Evolutionary conservation across 2,329 filamentous ascomycete species (phyloP).

Genomic region (Alternaria panax): DNA sequence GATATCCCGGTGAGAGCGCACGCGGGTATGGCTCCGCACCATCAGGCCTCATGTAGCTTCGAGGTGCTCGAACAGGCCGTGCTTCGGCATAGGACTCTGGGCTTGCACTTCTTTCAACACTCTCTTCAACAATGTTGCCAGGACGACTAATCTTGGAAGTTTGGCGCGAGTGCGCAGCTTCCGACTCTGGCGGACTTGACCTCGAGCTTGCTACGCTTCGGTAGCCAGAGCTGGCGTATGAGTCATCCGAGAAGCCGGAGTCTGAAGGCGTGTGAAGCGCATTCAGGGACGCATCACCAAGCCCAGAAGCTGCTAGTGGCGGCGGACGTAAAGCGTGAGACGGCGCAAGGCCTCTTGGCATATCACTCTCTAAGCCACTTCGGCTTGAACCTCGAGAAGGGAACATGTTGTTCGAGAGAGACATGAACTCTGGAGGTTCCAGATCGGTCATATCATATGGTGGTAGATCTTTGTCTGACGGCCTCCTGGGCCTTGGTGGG

Average conservation of each 20-base stretch:
- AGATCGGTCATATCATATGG: constrained; percentile 30
- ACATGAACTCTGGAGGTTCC: constrained; percentile 25
- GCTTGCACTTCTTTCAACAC: constrained; percentile 35
- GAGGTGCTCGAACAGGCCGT: constrained; percentile 27
- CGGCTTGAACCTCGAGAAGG: constrained; percentile 35
- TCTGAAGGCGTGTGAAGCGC: constrained; percentile 50
- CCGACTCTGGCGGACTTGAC: constrained; percentile 50
- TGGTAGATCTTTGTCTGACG: constrained; percentile 38
- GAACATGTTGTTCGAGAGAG: constrained; percentile 29
- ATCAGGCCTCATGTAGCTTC: constrained; percentile 30
- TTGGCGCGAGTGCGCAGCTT: constrained; percentile 43
- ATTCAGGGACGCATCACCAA: constrained; percentile 35
- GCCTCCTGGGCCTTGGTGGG: constrained; percentile 32
- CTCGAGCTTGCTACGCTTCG: constrained; percentile 47
- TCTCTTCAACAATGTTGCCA: constrained; percentile 35
- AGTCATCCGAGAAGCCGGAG: constrained; percentile 51
- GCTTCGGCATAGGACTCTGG: constrained; percentile 40
- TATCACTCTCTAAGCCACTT: constrained; percentile 25
- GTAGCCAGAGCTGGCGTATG: constrained; percentile 43
- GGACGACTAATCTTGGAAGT: constrained; percentile 37
- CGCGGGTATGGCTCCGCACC: constrained; percentile 30
- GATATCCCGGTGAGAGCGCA: constrained; percentile 29
- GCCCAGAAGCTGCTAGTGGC: constrained; percentile 28
- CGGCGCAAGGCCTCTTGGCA: constrained; percentile 9
- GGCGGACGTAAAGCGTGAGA: constrained; percentile 30